Conservation (phyloP, 148 eudicot genomes). For the Camellia japonica region DNA sequence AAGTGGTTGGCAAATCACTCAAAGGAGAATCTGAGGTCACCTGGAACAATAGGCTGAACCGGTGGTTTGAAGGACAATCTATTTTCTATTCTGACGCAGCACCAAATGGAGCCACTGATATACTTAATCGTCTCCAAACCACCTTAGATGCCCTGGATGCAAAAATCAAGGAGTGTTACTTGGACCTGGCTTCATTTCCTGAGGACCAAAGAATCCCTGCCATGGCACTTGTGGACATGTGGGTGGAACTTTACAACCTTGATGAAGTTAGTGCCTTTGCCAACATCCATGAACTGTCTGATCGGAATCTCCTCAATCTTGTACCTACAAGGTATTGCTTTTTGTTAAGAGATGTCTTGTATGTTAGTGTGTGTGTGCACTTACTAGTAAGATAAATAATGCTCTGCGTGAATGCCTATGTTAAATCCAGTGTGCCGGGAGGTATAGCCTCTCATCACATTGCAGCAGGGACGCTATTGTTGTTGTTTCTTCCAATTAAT, state of each 20-base stretch:
- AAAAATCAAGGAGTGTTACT: slow-evolving; percentile 17
- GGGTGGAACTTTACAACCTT: slow-evolving; percentile 28
- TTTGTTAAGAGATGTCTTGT: neutral
- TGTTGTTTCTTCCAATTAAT: neutral
- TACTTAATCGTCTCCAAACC: slow-evolving; percentile 21
- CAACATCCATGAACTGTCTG: slow-evolving; percentile 20
- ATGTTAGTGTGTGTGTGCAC: neutral
- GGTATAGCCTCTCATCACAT: too few species aligned
- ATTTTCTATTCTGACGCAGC: slow-evolving; percentile 14
- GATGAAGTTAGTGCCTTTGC: slow-evolving; percentile 22
- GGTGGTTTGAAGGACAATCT: slow-evolving; percentile 20
- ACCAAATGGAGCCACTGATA: neutral
- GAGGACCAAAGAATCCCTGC: slow-evolving; percentile 33
- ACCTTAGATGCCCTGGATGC: slow-evolving; percentile 20
- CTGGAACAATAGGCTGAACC: slow-evolving; percentile 19
- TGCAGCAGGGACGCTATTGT: too few species aligned
- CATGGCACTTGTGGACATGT: slow-evolving; percentile 27
- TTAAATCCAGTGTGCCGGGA: neutral
- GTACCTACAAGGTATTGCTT: slow-evolving; percentile 19
- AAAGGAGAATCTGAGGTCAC: slow-evolving; percentile 11
- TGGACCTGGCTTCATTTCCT: slow-evolving; percentile 35
- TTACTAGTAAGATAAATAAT: neutral
- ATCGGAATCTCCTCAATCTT: slow-evolving; percentile 25
- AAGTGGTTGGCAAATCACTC: slow-evolving; percentile 25
- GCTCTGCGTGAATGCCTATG: neutral